Evolutionary conservation across 495 filamentous ascomycete species (phyloP), one percentile per base, ranked within the genome.

Genomic region (Hypoxylon perforatum): DNA sequence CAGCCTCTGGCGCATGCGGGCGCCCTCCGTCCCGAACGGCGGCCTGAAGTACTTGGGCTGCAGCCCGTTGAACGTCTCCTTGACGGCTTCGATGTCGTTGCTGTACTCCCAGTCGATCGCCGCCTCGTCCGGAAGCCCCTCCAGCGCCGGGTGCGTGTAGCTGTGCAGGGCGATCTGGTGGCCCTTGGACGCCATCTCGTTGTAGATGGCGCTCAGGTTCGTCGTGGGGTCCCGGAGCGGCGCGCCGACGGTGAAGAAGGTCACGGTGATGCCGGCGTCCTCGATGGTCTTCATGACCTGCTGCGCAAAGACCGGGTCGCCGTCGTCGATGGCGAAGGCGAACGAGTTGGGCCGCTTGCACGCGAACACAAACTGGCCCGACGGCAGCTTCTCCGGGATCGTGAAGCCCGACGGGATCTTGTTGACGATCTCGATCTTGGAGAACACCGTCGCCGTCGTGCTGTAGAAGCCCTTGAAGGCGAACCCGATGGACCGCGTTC

Each of bases 251-350:
- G 88, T 91, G 76, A 93, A 93, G 76, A 93, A 93, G 0, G 91
- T 93, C 1, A 91, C 89, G 61, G 84, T 82, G 61, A 93, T 88
- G 38, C 73, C 49, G 33, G 87, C 90, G 10, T 85, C 81, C 10
- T 86, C 82, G 53, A 93, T 79, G 30, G 90, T 87, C 21, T 82
- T 70, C 83, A 91, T 86, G 35, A 93, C 87, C 60, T 84, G 69
- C 65, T 87, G 81, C 4, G 90, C 88, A 57, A 81, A 82, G 30
- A 78, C 57, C 6, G 91, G 91, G 61, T 85, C 78, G 5, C 91
- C 91, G 74, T 93, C 91, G 73, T 93, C 91, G 67, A 93, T 93
- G 51, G 90, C 91, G 73, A 93, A 91, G 0, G 91, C 91, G 74
- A 93, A 92, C 0, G 85, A 87, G 70, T 91, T 90, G 45, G 90